Conservation (phyloP, 2,329 filamentous ascomycete species). For the Aspergillus chevalieri region DNA sequence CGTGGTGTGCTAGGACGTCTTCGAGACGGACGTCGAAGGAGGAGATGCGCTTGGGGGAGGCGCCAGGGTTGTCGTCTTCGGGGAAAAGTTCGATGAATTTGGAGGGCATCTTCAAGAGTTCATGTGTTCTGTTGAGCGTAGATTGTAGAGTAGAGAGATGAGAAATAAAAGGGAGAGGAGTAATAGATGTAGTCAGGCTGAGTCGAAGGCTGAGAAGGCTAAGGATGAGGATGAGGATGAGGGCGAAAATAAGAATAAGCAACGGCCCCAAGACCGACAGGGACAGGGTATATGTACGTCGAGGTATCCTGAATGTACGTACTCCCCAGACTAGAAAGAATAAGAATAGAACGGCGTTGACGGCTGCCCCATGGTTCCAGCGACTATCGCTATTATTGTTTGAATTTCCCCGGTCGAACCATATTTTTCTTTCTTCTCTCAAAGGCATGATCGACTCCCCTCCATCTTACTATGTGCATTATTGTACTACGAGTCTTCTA, state of each 20-base stretch:
- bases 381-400: not conserved
- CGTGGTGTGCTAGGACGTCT: constrained; percentile 37
- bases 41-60: constrained; percentile 16
- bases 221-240: no score
- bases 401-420: not conserved
- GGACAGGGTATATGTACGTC: no score
- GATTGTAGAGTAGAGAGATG: not conserved
- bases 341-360: not conserved
- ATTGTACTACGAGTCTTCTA: no score
- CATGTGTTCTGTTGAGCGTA: not conserved
- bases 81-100: constrained; percentile 40
- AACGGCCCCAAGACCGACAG: no score
- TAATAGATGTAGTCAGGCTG: not conserved
- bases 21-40: constrained; percentile 39
- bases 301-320: no score
- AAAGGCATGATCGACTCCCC: no score
- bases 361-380: not conserved
- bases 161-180: not conserved
- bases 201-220: no score
- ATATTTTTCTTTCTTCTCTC: no score
- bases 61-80: constrained; percentile 25
- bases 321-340: not conserved
- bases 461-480: no score
- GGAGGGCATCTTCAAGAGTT: constrained; percentile 14
- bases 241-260: no score